Percentiles rank a stretch among this genome's conserved stretches.
These are phyloP conservation scores for Salix koriyanagi DNA, from an alignment of 345 rosid species.

Conservation along the genomic window DNA sequence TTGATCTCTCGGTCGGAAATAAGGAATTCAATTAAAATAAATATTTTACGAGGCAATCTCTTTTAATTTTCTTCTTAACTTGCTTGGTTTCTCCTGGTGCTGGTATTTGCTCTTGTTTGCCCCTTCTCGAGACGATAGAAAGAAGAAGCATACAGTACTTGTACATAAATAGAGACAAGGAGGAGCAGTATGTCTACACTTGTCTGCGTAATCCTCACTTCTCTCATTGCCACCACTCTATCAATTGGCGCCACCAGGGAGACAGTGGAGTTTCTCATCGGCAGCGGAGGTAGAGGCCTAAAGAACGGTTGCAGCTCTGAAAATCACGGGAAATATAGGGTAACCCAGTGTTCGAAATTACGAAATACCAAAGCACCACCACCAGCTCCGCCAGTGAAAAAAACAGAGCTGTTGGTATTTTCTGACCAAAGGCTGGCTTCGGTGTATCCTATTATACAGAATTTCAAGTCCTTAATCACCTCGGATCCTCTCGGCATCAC, in stretches of 20 bases:
- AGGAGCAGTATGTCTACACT: constrained; percentile 8
- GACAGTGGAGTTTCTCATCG: neutral
- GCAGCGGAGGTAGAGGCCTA: neutral
- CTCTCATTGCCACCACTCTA: neutral
- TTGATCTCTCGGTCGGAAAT: too few species aligned
- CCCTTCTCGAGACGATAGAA: neutral
- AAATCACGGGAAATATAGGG: constrained; percentile 7
- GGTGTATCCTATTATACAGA: constrained; percentile 72
- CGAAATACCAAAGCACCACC: constrained; percentile 1
- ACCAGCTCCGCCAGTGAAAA: constrained; percentile 17
- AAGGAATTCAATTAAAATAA: constrained; percentile 6
- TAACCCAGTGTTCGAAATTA: constrained; percentile 20
- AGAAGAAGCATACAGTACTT: neutral
- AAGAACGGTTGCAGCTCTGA: constrained; percentile 17
- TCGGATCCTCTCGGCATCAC: constrained; percentile 70
- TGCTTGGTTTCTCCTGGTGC: neutral
- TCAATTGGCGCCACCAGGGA: constrained; percentile 6
- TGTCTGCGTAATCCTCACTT: constrained; percentile 7
- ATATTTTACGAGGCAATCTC: neutral
- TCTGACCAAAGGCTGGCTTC: constrained; percentile 62
- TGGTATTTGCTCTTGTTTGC: constrained; percentile 1
- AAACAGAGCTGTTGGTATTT: constrained; percentile 33
- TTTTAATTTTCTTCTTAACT: neutral
- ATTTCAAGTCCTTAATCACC: constrained; percentile 61
- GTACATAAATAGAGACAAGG: neutral